Evolutionary conservation across 2,329 filamentous ascomycete genomes (phyloP), one percentile per base, ranked within the genome.

Genomic region (Drechmeria coniospora): DNA sequence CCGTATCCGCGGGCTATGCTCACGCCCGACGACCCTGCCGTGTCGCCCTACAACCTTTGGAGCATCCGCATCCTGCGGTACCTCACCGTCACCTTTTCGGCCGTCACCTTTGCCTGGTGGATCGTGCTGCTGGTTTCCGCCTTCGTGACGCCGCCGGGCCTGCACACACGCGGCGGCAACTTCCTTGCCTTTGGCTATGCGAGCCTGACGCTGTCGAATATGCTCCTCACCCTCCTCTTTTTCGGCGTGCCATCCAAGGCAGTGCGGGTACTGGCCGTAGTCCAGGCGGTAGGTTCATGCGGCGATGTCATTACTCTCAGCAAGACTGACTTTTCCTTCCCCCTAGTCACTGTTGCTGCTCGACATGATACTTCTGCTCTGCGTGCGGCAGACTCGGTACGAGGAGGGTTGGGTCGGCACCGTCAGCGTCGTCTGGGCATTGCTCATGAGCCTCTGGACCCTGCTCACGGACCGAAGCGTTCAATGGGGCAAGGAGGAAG

Each of bases 391-490:
- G 37, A 67, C 87, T 11, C 69, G 87, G 10, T 62, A 77, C 13
- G 84, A 94, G 50, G 87, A 95, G 53, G 78, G 82, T 18, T 92
- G 84, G 77, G 75, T 90, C 1, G 90, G 90, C n/a, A 79, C 90
- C 30, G 73, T 71, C 8, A 90, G 80, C 23, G 79, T 87, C 3
- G 56, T 82, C 11, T 94, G 64, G 86, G 80, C 82, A 12, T 62
- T 83, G 3, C 38, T 90, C 25, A 81, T 92, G 47, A 69, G 78
- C 20, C 50, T 79, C 3, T 95, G 83, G 73, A 79, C 79, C 15
- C 61, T 94, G 13, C 43, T 77, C 7, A 80, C 78, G 6, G 87
- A 93, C 45, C 68, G 78, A 26, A 74, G 80, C 4, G 90, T 98
- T 7, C 68, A 79, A 43, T 92, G 83, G 79, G 90, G 87, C 31